phyloP scores from a whole-genome alignment of 441 rosid genomes.

The Daphne laureola region DNA sequence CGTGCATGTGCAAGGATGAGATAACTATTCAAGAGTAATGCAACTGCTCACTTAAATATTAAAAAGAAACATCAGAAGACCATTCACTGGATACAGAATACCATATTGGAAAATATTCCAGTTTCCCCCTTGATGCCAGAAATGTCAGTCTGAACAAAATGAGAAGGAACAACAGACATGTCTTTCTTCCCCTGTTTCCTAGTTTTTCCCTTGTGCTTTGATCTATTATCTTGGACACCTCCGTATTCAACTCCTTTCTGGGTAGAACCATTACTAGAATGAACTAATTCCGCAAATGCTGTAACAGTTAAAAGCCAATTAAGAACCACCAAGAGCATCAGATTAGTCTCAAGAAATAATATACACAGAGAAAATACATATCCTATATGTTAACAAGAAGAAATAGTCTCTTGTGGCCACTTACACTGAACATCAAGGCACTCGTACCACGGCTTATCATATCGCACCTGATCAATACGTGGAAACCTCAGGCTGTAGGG shows the following conservation, averaged over 20 bases:
- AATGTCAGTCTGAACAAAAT: conserved; percentile 75
- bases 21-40: no score
- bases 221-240: conserved; percentile 24
- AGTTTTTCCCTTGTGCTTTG: conserved; percentile 29
- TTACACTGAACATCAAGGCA: conserved; percentile 94
- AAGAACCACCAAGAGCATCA: conserved; percentile 7
- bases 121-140: conserved; percentile 74
- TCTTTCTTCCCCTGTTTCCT: conserved; percentile 52
- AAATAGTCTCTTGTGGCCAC: conserved; percentile 18
- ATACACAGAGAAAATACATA: neutral
- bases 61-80: conserved; percentile 9
- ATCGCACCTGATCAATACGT: conserved; percentile 90
- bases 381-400: neutral
- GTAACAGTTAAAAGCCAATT: conserved; percentile 15
- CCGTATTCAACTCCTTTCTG: conserved; percentile 52
- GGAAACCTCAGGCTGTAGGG: conserved; percentile 97
- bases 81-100: conserved; percentile 81
- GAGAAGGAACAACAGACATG: conserved; percentile 66
- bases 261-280: conserved; percentile 89
- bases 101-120: conserved; percentile 66
- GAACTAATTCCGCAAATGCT: conserved; percentile 88
- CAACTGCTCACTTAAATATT: no score
- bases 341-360: neutral
- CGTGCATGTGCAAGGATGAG: no score
- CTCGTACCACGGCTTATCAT: conserved; percentile 97